Conservation (phyloP, 148 eudicot genomes). For the Oxyria digyna region DNA sequence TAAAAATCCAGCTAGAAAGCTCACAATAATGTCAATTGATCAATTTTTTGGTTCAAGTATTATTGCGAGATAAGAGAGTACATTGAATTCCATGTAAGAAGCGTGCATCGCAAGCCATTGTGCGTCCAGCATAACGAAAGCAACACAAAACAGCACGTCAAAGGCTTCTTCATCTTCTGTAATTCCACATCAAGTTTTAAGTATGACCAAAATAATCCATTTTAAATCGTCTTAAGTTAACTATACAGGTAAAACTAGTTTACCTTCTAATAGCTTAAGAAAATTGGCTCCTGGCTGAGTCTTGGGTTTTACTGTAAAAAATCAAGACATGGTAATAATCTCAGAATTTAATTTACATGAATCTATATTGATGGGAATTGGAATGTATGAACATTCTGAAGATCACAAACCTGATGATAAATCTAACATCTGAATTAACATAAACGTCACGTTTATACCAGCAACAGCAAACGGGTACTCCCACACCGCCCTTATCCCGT, state of each 20-base stretch:
- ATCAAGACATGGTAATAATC: background rate
- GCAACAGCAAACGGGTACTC: constrained; percentile 98
- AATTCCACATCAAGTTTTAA: constrained; percentile 6
- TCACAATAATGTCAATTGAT: background rate
- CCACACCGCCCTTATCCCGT: constrained; percentile 67
- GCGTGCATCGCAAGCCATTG: constrained; percentile 97
- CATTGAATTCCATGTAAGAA: constrained; percentile 94
- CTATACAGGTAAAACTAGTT: background rate
- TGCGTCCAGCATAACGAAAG: constrained; percentile 90
- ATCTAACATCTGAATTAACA: constrained; percentile 88
- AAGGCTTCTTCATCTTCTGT: constrained; percentile 86
- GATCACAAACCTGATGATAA: constrained; percentile 43
- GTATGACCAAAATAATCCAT: background rate
- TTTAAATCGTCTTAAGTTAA: background rate
- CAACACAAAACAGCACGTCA: constrained; percentile 73
- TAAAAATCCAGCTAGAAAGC: background rate
- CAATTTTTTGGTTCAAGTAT: background rate
- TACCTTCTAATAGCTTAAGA: constrained; percentile 66
- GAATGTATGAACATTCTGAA: background rate
- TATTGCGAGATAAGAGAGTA: constrained; percentile 12
- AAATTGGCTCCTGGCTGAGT: constrained; percentile 56
- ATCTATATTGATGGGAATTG: background rate
- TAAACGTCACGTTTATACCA: constrained; percentile 77
- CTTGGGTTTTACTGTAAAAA: constrained; percentile 59
- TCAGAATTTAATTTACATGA: too few species aligned